These are phyloP conservation scores for Nemania sp. DNA, from an alignment of 2,329 filamentous ascomycete genomes.

Conservation along the genomic window DNA sequence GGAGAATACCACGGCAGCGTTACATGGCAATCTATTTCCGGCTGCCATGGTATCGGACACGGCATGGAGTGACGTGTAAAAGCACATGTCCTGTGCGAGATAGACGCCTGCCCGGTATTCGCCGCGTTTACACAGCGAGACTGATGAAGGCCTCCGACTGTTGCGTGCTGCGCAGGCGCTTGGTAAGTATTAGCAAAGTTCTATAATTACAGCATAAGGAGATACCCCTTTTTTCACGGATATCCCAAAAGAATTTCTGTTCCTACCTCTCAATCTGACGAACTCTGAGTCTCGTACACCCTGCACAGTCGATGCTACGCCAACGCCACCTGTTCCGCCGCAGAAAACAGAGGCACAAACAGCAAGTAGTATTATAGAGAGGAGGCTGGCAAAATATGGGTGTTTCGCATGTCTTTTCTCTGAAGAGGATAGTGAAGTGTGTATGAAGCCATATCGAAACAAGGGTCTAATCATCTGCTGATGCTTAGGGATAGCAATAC, in stretches of 20 bases:
- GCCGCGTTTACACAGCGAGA: conserved; percentile 11
- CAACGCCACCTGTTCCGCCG: conserved; percentile 13
- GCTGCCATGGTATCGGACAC: too few species aligned
- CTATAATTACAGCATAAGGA: background rate
- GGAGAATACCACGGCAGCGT: conserved; percentile 11
- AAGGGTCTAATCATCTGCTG: background rate
- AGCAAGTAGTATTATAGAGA: too few species aligned
- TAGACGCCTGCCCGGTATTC: conserved; percentile 6
- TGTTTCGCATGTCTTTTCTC: too few species aligned
- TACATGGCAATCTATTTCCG: too few species aligned
- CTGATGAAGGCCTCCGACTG: conserved; percentile 7
- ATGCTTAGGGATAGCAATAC: background rate
- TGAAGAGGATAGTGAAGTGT: too few species aligned
- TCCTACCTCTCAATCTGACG: background rate
- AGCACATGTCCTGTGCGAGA: background rate
- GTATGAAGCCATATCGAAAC: background rate
- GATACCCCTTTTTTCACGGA: conserved; percentile 11
- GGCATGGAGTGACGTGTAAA: too few species aligned
- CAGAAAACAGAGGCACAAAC: conserved; percentile 11
- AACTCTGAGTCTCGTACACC: too few species aligned
- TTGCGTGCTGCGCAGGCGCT: background rate
- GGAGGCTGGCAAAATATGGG: too few species aligned
- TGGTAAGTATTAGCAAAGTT: background rate
- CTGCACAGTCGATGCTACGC: too few species aligned
- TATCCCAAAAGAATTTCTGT: conserved; percentile 22